Evolutionary conservation across 805 yeast genomes (phyloP), one percentile per base, ranked within the genome.

Genomic region (Metschnikowia proteae): DNA sequence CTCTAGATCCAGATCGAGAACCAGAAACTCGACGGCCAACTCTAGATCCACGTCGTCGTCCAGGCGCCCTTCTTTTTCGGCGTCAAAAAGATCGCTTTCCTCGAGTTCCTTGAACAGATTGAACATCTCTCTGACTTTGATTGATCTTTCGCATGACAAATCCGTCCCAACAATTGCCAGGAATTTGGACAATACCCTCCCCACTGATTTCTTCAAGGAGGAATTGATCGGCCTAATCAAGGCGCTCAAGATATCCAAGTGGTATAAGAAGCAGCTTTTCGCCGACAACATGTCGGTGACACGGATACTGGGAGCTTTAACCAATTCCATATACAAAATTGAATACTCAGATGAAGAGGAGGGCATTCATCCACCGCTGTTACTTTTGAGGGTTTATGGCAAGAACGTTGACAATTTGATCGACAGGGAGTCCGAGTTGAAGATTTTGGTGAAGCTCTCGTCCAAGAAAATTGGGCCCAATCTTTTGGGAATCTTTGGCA

Each of bases 251-350:
- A 81, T 94, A 38, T 79, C 88, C 31, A 84, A 86, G 64, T 94
- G 99, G 99, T 80, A 83, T 58, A 74, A 74, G 52, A 76, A 83
- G 29, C 70, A 55, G 45, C 75, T 73, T 52, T 62, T 63, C 3
- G 59, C 60, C 54, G 57, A 71, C 6, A 66, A 71, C 34, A 65
- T 92, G 35, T 72, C 67, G 23, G 65, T 91, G 22, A 73, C 68
- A 36, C 77, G 96, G 55, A 88, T 94, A 43, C 80, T 88, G 33
- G 98, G 99, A 22, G 99, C 99, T 0, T 76, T 94, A 64, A 94
- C 98, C 22, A 94, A 94, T 65, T 85, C 91, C 31, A 86, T 92
- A 47, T 94, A 86, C 65, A 82, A 82, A 60, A 79, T 94, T 3
- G 84, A 79, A 58, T 83, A 86, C 46, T 54, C 66, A 56, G 55